Percentiles rank a stretch among this genome's conserved stretches.
These are phyloP conservation scores for Neonothopanus nambi DNA, from an alignment of 1,284 basidiomycete species.

Conservation along the genomic window DNA sequence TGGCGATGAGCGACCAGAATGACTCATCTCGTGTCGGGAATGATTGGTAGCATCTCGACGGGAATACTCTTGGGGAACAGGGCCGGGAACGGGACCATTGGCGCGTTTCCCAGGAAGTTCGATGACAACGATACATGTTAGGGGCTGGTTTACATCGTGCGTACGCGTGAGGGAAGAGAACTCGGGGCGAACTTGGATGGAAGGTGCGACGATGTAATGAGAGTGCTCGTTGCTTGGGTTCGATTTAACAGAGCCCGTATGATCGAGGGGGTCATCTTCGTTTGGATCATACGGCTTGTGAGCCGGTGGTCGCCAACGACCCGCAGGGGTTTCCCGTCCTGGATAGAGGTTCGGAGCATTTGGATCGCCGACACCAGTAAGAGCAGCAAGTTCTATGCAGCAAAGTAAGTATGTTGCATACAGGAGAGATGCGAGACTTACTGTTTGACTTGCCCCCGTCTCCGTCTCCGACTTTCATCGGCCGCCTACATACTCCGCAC, in stretches of 20 bases:
- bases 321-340: constrained; percentile 60
- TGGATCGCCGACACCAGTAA: constrained; percentile 83
- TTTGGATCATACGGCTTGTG: constrained; percentile 53
- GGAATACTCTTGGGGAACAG: constrained; percentile 51
- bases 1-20: constrained; percentile 36
- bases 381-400: constrained; percentile 74
- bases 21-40: constrained; percentile 12
- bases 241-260: constrained; percentile 51
- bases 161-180: constrained; percentile 79
- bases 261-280: constrained; percentile 80
- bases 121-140: constrained; percentile 89
- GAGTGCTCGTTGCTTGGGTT: constrained; percentile 46
- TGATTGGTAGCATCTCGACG: constrained; percentile 28
- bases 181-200: constrained; percentile 87
- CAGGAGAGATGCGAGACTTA: constrained; percentile 44
- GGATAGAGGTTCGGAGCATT: constrained; percentile 58
- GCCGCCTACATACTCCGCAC: constrained; percentile 93
- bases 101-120: constrained; percentile 79
- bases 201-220: constrained; percentile 81
- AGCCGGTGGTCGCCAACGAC: constrained; percentile 33
- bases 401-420: neutral
- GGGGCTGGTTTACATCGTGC: constrained; percentile 70
- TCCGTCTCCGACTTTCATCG: constrained; percentile 90
- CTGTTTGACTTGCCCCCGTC: constrained; percentile 84
- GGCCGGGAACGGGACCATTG: constrained; percentile 55